Evolutionary conservation across 192 early-diverging fungal genomes (phyloP), one percentile per base, ranked within the genome.

Genomic region (Powellomyces hirtus): DNA sequence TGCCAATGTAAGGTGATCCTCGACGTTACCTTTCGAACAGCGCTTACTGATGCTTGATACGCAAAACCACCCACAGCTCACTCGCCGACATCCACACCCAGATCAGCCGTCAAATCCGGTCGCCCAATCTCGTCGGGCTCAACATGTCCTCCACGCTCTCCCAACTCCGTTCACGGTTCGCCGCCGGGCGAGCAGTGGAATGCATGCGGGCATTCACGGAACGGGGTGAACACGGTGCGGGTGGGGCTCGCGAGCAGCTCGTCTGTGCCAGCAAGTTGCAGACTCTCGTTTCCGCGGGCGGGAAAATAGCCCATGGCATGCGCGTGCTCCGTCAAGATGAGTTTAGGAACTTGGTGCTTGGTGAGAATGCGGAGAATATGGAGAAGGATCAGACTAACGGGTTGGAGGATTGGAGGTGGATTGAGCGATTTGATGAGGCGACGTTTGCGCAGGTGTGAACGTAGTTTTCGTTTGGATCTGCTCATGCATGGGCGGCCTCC

Each of bases 321-420:
- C 70, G 64, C 22, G 61, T 51, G 6, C 40, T 71, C 22, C 38
- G 36, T 16, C 66, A 70, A 59, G 60, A 58, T 29, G 55, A 68
- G 38, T 60, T 55, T 31, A 36, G 40, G 53, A 52, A 46, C 22
- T 20, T 72, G 38, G 33, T 75, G 26, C 40, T 42, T n/a, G 53
- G 53, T 18, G 53, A 56, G 29, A 16, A 56, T 11, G 22, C 22
- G 26, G 22, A 56, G 26, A 18, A 16, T 30, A 24, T 13, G 30
- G 61, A 27, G 44, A 13, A 22, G 2, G 62, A 36, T 8, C 65
- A 58, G 62, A 27, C 22, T 4, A 68, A 64, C 31, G 46, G 46
- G 4, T 62, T 79, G 53, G 64, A 70, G 35, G 77, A 68, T 13
- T 79, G 74, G 74, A 37, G 60, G 22, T 79, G 77, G 73, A 58